phyloP scores from a whole-genome alignment of 495 filamentous ascomycete species.

The Neohortaea acidophila region DNA sequence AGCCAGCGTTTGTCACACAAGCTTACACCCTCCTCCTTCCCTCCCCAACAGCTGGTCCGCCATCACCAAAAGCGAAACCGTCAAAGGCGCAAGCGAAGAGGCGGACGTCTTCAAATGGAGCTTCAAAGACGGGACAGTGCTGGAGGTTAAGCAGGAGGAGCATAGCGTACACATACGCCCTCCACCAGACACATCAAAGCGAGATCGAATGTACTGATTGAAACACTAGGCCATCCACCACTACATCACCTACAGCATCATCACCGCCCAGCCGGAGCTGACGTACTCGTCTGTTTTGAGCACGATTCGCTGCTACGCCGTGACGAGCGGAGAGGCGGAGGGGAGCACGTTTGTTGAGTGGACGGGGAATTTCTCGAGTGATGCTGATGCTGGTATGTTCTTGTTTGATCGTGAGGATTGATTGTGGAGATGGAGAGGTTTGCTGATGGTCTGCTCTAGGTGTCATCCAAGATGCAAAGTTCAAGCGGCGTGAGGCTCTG shows the following conservation, averaged over 20 bases:
- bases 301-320: conserved; percentile 44
- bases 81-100: conserved; percentile 43
- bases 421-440: not conserved
- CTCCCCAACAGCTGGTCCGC: conserved; percentile 38
- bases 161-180: conserved; percentile 37
- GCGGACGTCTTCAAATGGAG: conserved; percentile 50
- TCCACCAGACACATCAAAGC: not conserved
- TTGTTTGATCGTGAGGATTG: not conserved
- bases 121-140: conserved; percentile 45
- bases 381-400: conserved; percentile 49
- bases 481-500: conserved; percentile 54
- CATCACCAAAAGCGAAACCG: conserved; percentile 38
- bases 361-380: conserved; percentile 49
- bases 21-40: too few species aligned
- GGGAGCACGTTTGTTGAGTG: conserved; percentile 48
- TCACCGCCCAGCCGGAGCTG: conserved; percentile 42
- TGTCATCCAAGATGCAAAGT: conserved; percentile 55
- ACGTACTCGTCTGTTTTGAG: conserved; percentile 45
- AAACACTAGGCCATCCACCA: conserved; percentile 43
- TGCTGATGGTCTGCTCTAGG: conserved; percentile 27
- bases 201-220: not conserved
- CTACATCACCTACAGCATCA: conserved; percentile 55
- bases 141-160: conserved; percentile 58
- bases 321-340: conserved; percentile 44
- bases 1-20: too few species aligned